Base-by-base conservation (phyloP, 805 yeast species). In the Suhomyces sp. region DNA sequence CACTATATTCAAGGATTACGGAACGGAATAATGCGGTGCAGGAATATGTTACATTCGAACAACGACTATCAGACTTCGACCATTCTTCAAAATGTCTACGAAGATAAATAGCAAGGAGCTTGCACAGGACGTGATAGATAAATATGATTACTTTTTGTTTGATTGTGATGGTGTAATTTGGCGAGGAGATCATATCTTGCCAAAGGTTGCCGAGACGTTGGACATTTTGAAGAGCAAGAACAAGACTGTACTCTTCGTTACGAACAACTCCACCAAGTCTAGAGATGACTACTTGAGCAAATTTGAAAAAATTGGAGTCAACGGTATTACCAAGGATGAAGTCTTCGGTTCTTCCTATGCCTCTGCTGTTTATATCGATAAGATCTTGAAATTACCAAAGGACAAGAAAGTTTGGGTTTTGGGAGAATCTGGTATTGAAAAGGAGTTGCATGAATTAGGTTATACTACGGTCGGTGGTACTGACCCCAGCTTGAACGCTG, bases 81-180 rank as follows among this genome's bases (percentile, higher is more conserved):
- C n/a, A n/a, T n/a, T 6, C 26, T 6, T 9, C 28, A 13, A 31
- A 13, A 71, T 70, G 72, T 71, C 86, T 6, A 47, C 52, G 1
- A 79, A 83, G 49, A 56, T 84, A 28, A 59, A 63, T 12, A 51
- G 63, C 14, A 68, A 64, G 36, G 67, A 65, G 14, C 74, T 74
- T 21, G 83, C 76, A 4, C 61, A 73, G 34, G 52, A 63, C 6
- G 63, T 93, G 30, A 61, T 93, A 7, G 75, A 72, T 45, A 54
- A 70, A 34, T 84, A 83, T 57, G 96, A 88, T 54, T 88, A 86
- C 40, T 91, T 90, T 51, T 66, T 93, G 47, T 93, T 93, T 56
- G 98, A 93, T 54, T 93, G 98, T 65, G 98, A 93, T 56, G 98
- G 98, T 20, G 98, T 93, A 4, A 69, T 93, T 40, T 93, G 98